Percentiles rank a stretch among this genome's conserved stretches.
phyloP scores from a whole-genome alignment of 2,329 filamentous ascomycete species.

The Amphichorda felina region DNA sequence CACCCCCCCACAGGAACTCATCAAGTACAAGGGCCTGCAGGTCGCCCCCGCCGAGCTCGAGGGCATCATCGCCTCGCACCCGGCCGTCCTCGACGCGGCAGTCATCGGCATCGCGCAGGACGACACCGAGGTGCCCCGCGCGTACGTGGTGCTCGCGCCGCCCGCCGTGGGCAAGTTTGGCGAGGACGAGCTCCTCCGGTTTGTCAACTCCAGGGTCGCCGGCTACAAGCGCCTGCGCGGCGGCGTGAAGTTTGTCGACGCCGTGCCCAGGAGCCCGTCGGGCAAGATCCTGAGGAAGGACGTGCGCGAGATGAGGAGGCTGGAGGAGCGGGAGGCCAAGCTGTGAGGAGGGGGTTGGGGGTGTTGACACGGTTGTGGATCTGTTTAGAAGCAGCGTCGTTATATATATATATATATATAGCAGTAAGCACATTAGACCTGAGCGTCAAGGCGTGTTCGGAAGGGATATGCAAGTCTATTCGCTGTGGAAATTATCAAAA shows the following conservation, averaged over 20 bases:
- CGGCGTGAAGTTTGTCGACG: constrained; percentile 51
- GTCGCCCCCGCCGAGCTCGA: constrained; percentile 56
- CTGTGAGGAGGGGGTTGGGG: constrained; percentile 15
- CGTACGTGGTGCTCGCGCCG: constrained; percentile 17
- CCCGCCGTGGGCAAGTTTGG: constrained; percentile 11
- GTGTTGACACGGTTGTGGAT: too few species aligned
- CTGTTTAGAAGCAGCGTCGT: neutral
- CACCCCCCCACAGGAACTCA: constrained; percentile 42
- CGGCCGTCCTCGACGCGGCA: constrained; percentile 40
- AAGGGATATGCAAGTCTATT: too few species aligned
- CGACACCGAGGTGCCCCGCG: constrained; percentile 35
- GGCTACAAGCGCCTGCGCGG: constrained; percentile 56
- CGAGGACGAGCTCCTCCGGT: constrained; percentile 12
- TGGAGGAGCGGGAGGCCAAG: constrained; percentile 12
- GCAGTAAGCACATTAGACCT: too few species aligned
- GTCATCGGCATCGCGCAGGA: constrained; percentile 44
- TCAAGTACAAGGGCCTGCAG: constrained; percentile 48
- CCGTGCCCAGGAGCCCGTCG: constrained; percentile 54
- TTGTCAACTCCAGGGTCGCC: constrained; percentile 20
- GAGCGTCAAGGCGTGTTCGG: too few species aligned
- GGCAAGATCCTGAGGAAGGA: constrained; percentile 34
- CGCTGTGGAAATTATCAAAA: too few species aligned
- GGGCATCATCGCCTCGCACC: constrained; percentile 26
- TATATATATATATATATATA: too few species aligned
- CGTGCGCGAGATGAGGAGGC: constrained; percentile 17